phyloP scores from a whole-genome alignment of 2,329 filamentous ascomycete genomes.

The Phaeoacremonium minimum region DNA sequence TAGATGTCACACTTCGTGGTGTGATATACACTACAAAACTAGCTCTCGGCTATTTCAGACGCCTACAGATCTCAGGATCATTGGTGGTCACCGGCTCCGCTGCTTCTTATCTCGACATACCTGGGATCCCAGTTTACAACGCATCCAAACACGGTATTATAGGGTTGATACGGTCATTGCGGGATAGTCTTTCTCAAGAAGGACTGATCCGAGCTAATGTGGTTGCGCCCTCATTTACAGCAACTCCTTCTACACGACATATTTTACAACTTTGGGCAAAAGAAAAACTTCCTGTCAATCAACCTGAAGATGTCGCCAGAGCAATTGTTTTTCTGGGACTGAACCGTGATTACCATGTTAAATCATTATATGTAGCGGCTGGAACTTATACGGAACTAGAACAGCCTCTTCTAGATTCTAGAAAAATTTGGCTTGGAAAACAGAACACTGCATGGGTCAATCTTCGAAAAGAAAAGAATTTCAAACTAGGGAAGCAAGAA shows the following conservation, averaged over 20 bases:
- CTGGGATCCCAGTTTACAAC: not conserved
- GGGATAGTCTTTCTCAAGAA: not conserved
- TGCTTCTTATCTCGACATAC: not conserved
- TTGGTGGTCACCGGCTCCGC: not conserved
- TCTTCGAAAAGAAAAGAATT: conserved; percentile 1
- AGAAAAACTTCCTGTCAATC: not conserved
- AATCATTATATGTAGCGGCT: conserved; percentile 1
- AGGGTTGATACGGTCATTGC: not conserved
- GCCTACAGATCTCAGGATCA: not conserved
- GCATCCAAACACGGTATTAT: not conserved
- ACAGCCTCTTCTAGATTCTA: not conserved
- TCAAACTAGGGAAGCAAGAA: not conserved
- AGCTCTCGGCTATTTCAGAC: not conserved
- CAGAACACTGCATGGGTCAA: conserved; percentile 2
- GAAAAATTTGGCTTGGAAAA: not conserved
- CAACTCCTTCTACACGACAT: not conserved
- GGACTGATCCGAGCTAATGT: not conserved
- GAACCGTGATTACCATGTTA: not conserved
- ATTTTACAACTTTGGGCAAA: not conserved
- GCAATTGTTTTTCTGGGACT: not conserved
- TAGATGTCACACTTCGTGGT: not conserved
- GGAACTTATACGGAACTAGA: not conserved
- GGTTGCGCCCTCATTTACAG: not conserved
- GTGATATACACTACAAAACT: conserved; percentile 1
- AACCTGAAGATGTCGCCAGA: not conserved